These are phyloP conservation scores for Pseudogymnoascus sp. DNA, from an alignment of 2,329 filamentous ascomycete genomes.

Conservation along the genomic window DNA sequence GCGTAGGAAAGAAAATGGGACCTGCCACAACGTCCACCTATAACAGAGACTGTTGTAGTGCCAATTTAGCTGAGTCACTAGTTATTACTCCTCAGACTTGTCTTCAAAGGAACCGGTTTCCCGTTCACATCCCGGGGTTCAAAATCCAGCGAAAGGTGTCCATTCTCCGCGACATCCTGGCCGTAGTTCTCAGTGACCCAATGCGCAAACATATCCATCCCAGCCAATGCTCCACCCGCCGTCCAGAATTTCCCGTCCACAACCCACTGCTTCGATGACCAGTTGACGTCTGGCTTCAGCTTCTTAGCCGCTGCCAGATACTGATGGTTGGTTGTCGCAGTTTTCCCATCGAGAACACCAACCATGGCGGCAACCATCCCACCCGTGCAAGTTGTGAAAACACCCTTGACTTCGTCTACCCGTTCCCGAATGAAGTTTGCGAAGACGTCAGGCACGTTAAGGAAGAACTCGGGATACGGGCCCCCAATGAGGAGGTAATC, in stretches of 20 bases:
- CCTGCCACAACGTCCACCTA: too few species aligned
- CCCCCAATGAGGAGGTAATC: constrained; percentile 34
- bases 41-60: too few species aligned
- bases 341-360: constrained; percentile 36
- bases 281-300: constrained; percentile 35
- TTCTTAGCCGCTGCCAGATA: constrained; percentile 26
- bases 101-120: neutral
- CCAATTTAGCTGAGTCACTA: neutral
- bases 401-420: constrained; percentile 43
- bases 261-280: constrained; percentile 39
- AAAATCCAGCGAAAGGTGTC: constrained; percentile 19
- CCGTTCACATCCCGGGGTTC: constrained; percentile 21
- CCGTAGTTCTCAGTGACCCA: constrained; percentile 23
- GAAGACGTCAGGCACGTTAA: constrained; percentile 25
- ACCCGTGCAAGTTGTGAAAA: constrained; percentile 35
- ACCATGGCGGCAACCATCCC: constrained; percentile 27
- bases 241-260: constrained; percentile 42
- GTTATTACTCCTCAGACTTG: neutral
- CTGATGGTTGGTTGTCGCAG: constrained; percentile 37
- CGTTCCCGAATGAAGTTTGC: constrained; percentile 35
- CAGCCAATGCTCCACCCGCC: constrained; percentile 37
- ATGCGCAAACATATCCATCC: constrained; percentile 42
- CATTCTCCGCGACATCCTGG: constrained; percentile 16
- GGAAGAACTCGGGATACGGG: constrained; percentile 23
- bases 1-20: too few species aligned